Percentiles rank a stretch among this genome's conserved stretches.
Evolutionary conservation across 805 yeast genomes (phyloP).

Genomic region (Suhomyces faveliae): DNA sequence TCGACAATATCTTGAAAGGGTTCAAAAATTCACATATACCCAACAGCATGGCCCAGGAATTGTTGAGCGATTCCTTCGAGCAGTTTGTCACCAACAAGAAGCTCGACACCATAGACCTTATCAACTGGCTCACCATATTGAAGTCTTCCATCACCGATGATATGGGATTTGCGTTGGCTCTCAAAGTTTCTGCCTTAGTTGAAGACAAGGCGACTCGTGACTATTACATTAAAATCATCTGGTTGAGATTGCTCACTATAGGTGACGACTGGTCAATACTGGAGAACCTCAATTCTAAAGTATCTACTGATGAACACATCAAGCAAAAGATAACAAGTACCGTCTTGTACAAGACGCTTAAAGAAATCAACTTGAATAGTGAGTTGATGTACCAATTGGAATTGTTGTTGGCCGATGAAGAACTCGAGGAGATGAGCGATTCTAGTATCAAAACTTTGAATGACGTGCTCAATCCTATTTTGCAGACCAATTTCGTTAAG

Average conservation of each 20-base stretch:
- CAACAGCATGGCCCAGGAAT: slow-evolving; percentile 11
- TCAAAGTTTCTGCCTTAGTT: slow-evolving; percentile 48
- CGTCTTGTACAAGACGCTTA: slow-evolving; percentile 43
- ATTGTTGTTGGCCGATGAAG: slow-evolving; percentile 10
- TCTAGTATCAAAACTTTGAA: slow-evolving; percentile 1
- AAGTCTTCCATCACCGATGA: slow-evolving; percentile 24
- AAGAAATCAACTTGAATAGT: slow-evolving; percentile 8
- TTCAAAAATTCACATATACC: slow-evolving; percentile 14
- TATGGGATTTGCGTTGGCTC: slow-evolving; percentile 40
- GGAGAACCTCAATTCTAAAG: slow-evolving; percentile 30
- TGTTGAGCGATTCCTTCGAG: slow-evolving; percentile 23
- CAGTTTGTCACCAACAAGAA: slow-evolving; percentile 37
- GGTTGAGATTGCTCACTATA: slow-evolving; percentile 57
- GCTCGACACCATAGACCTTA: slow-evolving; percentile 44
- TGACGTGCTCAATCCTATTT: slow-evolving; percentile 2
- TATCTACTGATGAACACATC: slow-evolving; percentile 37
- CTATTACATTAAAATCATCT: slow-evolving; percentile 33
- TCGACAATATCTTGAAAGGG: slow-evolving; percentile 24
- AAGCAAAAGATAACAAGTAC: slow-evolving; percentile 42
- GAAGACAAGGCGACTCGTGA: slow-evolving; percentile 24
- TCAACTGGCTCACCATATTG: slow-evolving; percentile 51
- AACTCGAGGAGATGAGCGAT: slow-evolving; percentile 7
- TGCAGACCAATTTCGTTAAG: slow-evolving; percentile 3
- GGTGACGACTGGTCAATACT: slow-evolving; percentile 52
- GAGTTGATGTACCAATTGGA: slow-evolving; percentile 14